Base-by-base conservation (phyloP, 2,329 filamentous ascomycete species). In the Basipetospora sp. region DNA sequence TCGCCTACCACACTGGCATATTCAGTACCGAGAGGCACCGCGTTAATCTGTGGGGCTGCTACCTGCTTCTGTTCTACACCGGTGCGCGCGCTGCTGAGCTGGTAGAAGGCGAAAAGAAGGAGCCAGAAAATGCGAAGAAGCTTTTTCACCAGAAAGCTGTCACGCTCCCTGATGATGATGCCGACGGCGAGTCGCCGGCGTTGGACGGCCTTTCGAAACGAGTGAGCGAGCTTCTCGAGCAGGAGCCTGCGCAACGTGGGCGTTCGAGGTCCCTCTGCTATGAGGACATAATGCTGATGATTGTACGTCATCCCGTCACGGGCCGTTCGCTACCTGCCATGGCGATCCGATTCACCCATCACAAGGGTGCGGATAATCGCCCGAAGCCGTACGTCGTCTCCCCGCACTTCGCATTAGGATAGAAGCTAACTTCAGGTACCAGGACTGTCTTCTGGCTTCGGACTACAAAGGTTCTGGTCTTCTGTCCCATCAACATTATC, bases 361-460 rank as follows among this genome's bases (percentile, higher is more conserved):
- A 55, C 20, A 57, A 56, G 32, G 46, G 48, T 13, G 43, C 43
- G 19, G 32, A 56, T 10, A 50, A 49, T 3, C 52, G 50, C 36
- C 52, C 44, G 5, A 55, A 48, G 40, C 53, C 43, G 40, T 56
- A 41, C 25, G 38, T 49, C 22, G 17, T 17, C 25, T 32, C 15
- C 11, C 14, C 20, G 15, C 31, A 36, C 18, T 36, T 32, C 8
- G 15, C 3, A 4, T 32, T 32, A 19, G 30, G 14, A 17, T 17
- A 9, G n/a, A 11, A 13, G 16, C 16, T 32, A 32, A 32, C 30
- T 32, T 31, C 17, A 11, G 4, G 8, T 19, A 9, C 17, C 40
- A 54, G 44, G 38, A 53, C 46, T 10, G 44, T 53, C 15, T 53
- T 55, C 36, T 53, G 44, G 42, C 51, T 56, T 26, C 49, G 44